Percentiles rank a stretch among this genome's conserved stretches.
Evolutionary conservation across 257 asterid species (phyloP).

Genomic region (Agastache rugosa): DNA sequence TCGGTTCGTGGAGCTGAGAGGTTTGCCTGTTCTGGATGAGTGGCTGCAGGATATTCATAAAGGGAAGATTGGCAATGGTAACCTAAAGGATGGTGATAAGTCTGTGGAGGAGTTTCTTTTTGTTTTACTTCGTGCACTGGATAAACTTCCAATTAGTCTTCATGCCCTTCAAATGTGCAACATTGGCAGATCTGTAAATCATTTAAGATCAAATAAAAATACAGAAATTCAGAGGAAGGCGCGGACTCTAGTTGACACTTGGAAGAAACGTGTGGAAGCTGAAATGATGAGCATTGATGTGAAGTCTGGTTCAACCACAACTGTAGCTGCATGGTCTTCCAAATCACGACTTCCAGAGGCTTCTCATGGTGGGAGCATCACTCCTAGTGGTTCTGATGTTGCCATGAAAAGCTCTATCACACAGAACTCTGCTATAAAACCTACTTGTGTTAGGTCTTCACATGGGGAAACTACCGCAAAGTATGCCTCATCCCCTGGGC

Average conservation of each 20-base stretch:
- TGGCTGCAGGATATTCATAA: constrained; percentile 95
- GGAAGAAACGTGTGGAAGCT: constrained; percentile 98
- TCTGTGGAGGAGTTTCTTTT: constrained; percentile 81
- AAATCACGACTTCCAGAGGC: constrained; percentile 76
- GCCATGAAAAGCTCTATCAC: constrained; percentile 62
- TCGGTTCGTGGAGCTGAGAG: constrained; percentile 76
- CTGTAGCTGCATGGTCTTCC: constrained; percentile 61
- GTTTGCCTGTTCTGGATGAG: constrained; percentile 77
- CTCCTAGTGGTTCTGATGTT: constrained; percentile 64
- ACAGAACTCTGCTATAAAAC: constrained; percentile 60
- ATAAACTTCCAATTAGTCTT: constrained; percentile 88
- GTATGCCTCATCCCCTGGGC: constrained; percentile 69
- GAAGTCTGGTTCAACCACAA: constrained; percentile 62
- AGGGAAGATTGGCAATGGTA: constrained; percentile 59
- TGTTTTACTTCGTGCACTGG: constrained; percentile 84
- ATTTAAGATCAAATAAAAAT: constrained; percentile 80
- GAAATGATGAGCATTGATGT: constrained; percentile 80
- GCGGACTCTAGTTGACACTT: constrained; percentile 83
- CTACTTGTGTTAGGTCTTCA: constrained; percentile 54
- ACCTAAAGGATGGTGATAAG: constrained; percentile 61
- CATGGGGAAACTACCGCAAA: constrained; percentile 64
- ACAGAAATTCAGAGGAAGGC: constrained; percentile 84
- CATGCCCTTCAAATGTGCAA: constrained; percentile 87
- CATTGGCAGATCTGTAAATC: constrained; percentile 94
- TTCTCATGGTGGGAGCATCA: constrained; percentile 59